Evolutionary conservation across 371 early-diverging fungal genomes (phyloP).

Genomic region (Entomophthora muscae): DNA sequence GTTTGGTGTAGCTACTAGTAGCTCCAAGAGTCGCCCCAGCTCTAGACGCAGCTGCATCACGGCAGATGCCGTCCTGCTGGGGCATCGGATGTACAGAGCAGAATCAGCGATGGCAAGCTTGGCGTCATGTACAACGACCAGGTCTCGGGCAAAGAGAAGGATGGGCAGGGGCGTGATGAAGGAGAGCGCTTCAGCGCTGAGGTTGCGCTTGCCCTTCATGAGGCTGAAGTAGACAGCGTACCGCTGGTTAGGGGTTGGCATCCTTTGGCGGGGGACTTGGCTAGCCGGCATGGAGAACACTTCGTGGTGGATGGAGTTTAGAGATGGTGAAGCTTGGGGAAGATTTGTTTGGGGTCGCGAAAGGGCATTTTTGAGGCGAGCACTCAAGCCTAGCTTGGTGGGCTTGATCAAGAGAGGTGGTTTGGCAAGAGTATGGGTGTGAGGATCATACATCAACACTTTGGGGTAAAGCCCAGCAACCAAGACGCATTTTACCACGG

Average conservation of each 20-base stretch:
- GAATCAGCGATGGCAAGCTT: not conserved
- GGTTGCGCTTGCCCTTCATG: not conserved
- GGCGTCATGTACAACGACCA: not conserved
- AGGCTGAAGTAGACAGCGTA: constrained; percentile 4
- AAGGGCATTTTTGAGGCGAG: not conserved
- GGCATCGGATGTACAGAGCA: not conserved
- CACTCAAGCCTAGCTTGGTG: not conserved
- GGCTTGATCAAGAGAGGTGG: not conserved
- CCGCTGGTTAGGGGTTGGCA: not conserved
- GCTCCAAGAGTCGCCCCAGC: not conserved
- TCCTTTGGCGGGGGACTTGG: not conserved
- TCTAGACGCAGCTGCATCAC: not conserved
- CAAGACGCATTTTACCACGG: not conserved
- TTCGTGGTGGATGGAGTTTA: not conserved
- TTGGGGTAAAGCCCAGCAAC: constrained; percentile 1
- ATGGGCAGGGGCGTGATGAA: constrained; percentile 3
- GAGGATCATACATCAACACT: not conserved
- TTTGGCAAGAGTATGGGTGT: not conserved
- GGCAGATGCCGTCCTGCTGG: not conserved
- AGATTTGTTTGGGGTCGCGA: not conserved
- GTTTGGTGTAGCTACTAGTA: not conserved
- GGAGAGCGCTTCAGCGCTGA: not conserved
- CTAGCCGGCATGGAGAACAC: not conserved
- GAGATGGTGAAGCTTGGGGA: not conserved
- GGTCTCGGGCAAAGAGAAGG: not conserved